Base-by-base conservation (phyloP, 108 stramenopile species). In the Nitzschia putrida region DNA sequence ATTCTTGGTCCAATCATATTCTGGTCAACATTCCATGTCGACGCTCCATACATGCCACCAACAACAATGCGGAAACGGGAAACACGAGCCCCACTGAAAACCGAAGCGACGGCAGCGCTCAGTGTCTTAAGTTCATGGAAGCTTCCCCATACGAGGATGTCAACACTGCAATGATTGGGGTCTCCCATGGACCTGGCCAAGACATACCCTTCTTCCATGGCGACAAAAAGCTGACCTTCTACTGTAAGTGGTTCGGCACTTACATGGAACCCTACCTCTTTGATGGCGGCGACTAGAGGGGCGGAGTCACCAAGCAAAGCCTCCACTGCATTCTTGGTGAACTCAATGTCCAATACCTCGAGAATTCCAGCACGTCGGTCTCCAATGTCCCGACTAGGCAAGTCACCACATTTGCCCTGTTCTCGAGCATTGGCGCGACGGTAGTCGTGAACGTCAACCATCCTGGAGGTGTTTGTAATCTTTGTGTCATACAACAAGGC, bases 41-140 rank as follows among this genome's bases (percentile, higher is more conserved):
- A 72, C 14, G 80, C 75, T 53, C 86, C 90, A 65, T 83, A 78
- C 86, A 91, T 91, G 39, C 88, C 90, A 57, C 90, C 88, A 57
- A 83, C 84, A 50, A 91, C 81, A 44, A 91, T 73, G 26, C 86
- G 86, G 75, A 73, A 91, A 11, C 71, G 69, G 8, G 87, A 81
- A 0, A n/a, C 47, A 45, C 45, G 74, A 1, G 0, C 42, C 43
- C 52, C 79, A 40, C 52, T 79, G 18, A 56, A 43, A 13, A 53
- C 80, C 23, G 29, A 63, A 12, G 69, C 66, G 53, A 80, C 54
- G 1, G 61, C 69, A 8, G 53, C 34, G 12, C 52, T 66, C 34
- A 75, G 18, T n/a, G 42, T 51, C n/a, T 69, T 41, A 3, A 74
- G 41, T 67, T 73, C 77, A 61, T 78, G 71, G 76, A 70, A 85